These are phyloP conservation scores for Calonectria multiphialidica DNA, from an alignment of 2,329 filamentous ascomycete genomes.

Conservation along the genomic window DNA sequence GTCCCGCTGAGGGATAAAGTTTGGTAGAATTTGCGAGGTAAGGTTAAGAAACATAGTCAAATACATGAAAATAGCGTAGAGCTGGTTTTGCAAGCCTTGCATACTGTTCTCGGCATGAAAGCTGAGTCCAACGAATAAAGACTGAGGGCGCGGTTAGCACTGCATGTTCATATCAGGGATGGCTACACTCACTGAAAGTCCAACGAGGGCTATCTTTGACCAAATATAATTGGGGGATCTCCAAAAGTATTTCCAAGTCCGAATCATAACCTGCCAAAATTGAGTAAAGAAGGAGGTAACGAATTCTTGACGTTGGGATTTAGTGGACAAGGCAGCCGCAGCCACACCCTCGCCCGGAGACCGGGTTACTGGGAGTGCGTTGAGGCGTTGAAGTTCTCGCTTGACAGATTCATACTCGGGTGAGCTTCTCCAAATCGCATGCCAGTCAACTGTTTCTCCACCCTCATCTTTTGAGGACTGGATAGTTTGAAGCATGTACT, in stretches of 20 bases:
- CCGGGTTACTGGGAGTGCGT: constrained; percentile 11
- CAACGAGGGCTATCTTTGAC: constrained; percentile 57
- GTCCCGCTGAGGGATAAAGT: constrained; percentile 75
- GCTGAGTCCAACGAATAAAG: constrained; percentile 75
- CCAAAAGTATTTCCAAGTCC: constrained; percentile 48
- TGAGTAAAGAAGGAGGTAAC: constrained; percentile 48
- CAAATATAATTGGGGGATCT: constrained; percentile 70
- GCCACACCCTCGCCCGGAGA: background rate
- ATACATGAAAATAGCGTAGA: constrained; percentile 78
- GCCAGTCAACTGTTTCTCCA: constrained; percentile 59
- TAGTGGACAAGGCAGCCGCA: constrained; percentile 1
- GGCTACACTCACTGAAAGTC: constrained; percentile 32
- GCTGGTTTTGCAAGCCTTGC: constrained; percentile 76
- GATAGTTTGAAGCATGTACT: constrained; percentile 71
- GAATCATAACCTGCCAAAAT: constrained; percentile 52
- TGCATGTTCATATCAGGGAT: fast-evolving
- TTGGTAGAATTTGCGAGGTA: constrained; percentile 76
- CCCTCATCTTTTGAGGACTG: constrained; percentile 36
- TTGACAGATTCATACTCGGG: constrained; percentile 51
- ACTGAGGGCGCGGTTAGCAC: constrained; percentile 19
- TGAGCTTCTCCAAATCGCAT: constrained; percentile 49
- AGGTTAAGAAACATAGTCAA: constrained; percentile 73
- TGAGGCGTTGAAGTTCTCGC: constrained; percentile 35
- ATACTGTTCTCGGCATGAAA: constrained; percentile 67
- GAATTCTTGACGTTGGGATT: constrained; percentile 46